These are phyloP conservation scores for Rhododendron ovatum DNA, from an alignment of 148 eudicot genomes.

Conservation along the genomic window DNA sequence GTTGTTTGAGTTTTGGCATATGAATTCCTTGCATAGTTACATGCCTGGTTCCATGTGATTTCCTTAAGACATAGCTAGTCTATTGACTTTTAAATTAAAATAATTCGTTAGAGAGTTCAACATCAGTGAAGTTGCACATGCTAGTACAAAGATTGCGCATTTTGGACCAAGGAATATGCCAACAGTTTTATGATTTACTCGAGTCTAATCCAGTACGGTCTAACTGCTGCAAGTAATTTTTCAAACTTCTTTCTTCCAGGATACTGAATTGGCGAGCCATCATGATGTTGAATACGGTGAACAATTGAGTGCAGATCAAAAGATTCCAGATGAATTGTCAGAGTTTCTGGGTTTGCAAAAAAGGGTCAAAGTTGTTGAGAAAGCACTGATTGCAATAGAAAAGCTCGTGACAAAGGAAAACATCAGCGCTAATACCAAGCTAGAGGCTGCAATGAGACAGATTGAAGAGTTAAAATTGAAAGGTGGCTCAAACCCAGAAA, in stretches of 20 bases:
- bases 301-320: conserved; percentile 19
- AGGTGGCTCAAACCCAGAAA: conserved; percentile 38
- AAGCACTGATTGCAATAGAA: conserved; percentile 47
- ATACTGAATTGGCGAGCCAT: conserved; percentile 12
- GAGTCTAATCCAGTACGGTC: not conserved
- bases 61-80: not conserved
- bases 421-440: conserved; percentile 41
- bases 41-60: not conserved
- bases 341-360: conserved; percentile 48
- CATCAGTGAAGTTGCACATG: not conserved
- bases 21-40: not conserved
- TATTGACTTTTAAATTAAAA: not conserved
- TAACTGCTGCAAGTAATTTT: not conserved
- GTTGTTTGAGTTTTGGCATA: not conserved
- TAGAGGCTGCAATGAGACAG: conserved; percentile 50
- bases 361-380: conserved; percentile 61
- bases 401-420: conserved; percentile 45
- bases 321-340: conserved; percentile 18
- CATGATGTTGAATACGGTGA: conserved; percentile 17
- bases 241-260: conserved; percentile 36
- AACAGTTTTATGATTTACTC: not conserved
- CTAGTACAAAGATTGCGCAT: not conserved
- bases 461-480: conserved; percentile 53
- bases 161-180: not conserved
- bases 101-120: not conserved